Percentiles rank a stretch among this genome's conserved stretches.
Conservation (phyloP, 2,329 filamentous ascomycete species). For the Phaeosphaeriaceae sp. region DNA sequence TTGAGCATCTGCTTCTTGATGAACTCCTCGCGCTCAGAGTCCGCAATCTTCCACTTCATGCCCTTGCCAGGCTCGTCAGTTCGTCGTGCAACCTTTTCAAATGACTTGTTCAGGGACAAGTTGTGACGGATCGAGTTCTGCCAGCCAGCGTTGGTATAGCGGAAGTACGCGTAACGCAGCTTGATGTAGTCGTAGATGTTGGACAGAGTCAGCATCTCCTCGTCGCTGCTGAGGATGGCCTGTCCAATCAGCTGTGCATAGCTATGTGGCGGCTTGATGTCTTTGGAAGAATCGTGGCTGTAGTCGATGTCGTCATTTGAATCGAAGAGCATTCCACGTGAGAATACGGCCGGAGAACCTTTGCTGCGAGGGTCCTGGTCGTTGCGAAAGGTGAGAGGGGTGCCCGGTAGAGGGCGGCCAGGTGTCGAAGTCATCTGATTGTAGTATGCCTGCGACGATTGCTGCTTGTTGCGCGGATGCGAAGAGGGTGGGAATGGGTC, state of each 20-base stretch:
- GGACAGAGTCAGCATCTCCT: slow-evolving; percentile 88
- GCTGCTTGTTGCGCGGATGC: slow-evolving; percentile 40
- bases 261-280: slow-evolving; percentile 94
- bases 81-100: slow-evolving; percentile 89
- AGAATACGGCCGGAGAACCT: slow-evolving; percentile 57
- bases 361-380: slow-evolving; percentile 47
- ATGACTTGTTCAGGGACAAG: slow-evolving; percentile 90
- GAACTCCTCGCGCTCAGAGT: slow-evolving; percentile 87
- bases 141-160: slow-evolving; percentile 86
- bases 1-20: slow-evolving; percentile 69
- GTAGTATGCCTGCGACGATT: slow-evolving; percentile 39
- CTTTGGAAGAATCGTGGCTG: slow-evolving; percentile 82
- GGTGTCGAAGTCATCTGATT: slow-evolving; percentile 47
- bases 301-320: slow-evolving; percentile 72
- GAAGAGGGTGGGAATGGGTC: slow-evolving; percentile 49
- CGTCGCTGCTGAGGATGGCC: slow-evolving; percentile 85
- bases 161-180: slow-evolving; percentile 90
- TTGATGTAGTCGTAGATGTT: slow-evolving; percentile 96
- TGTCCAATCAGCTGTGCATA: slow-evolving; percentile 98
- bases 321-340: slow-evolving; percentile 61
- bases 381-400: slow-evolving; percentile 46
- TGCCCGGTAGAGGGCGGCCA: slow-evolving; percentile 42
- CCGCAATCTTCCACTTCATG: slow-evolving; percentile 97
- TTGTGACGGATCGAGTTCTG: slow-evolving; percentile 99
- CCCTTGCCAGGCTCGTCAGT: slow-evolving; percentile 97